A percentile compares a stretch with the other conserved stretches of the same genome.
phyloP scores from a whole-genome alignment of 768 basidiomycete genomes.

The Hypsizygus marmoreus region DNA sequence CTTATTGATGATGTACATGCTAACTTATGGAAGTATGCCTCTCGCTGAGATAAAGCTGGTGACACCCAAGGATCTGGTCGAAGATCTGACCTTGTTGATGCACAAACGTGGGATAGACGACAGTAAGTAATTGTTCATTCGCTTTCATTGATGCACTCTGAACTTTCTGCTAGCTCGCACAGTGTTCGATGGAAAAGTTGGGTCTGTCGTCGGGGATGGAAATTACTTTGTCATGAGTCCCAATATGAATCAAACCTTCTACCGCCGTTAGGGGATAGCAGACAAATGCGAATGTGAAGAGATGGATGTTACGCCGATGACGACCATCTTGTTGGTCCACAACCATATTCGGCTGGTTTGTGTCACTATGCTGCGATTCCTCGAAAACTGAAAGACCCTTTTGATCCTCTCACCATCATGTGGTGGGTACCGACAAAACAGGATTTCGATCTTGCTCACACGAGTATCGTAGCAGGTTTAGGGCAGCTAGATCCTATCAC shows the following conservation, averaged over 20 bases:
- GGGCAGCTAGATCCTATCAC: too few relatives aligned
- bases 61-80: neutral
- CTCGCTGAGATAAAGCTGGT: too few relatives aligned
- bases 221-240: neutral
- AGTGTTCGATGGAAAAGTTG: neutral
- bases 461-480: neutral
- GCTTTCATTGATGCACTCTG: too few relatives aligned
- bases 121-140: neutral
- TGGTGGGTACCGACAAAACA: neutral
- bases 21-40: too few relatives aligned
- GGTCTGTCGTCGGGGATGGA: neutral
- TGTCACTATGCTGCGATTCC: neutral
- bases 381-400: neutral
- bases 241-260: neutral
- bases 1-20: too few relatives aligned
- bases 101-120: neutral
- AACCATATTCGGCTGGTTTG: neutral
- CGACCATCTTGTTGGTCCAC: neutral
- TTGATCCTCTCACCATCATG: neutral
- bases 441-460: neutral
- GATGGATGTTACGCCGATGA: neutral
- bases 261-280: neutral
- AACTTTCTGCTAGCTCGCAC: neutral
- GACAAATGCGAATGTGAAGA: neutral
- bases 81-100: neutral